These are phyloP conservation scores for Asterochloris sp. DNA, from an alignment of 139 green algal species.

Conservation along the genomic window DNA sequence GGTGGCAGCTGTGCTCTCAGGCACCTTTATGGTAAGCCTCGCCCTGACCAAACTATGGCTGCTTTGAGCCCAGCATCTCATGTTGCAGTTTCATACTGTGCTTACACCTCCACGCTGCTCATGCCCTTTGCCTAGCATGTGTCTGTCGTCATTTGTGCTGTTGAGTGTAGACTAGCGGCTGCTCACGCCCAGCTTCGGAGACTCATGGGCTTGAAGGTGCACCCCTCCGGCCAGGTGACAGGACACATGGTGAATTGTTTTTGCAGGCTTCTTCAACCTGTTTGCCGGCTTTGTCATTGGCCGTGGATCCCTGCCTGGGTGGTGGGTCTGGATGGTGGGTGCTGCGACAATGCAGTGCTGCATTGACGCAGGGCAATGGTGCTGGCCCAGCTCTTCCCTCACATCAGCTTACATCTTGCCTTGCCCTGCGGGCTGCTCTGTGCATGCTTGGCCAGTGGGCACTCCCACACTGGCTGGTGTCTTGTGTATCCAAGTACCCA, in stretches of 20 bases:
- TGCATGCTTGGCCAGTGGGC: neutral
- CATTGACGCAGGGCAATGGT: neutral
- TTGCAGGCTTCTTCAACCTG: constrained; percentile 4
- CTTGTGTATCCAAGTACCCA: neutral
- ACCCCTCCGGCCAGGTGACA: too few species aligned
- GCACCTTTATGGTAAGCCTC: neutral
- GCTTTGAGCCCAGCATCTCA: neutral
- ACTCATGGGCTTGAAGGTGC: too few species aligned
- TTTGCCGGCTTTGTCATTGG: constrained; percentile 28
- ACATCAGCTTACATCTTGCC: neutral
- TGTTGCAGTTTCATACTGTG: too few species aligned
- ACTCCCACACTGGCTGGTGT: neutral
- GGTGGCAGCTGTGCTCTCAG: constrained; percentile 24
- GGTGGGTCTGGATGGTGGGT: constrained; percentile 11
- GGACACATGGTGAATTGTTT: too few species aligned
- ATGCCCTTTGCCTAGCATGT: too few species aligned
- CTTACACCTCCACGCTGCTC: too few species aligned
- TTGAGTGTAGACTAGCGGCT: too few species aligned
- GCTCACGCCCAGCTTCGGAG: too few species aligned
- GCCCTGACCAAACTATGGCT: neutral
- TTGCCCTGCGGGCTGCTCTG: neutral
- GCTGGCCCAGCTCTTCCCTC: too few species aligned
- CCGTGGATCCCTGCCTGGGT: neutral
- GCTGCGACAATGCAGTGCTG: neutral
- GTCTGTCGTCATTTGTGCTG: too few species aligned